Percentiles rank a stretch among this genome's conserved stretches.
These are phyloP conservation scores for Stipa capillata DNA, from an alignment of 176 grass and related monocot species.

Conservation along the genomic window DNA sequence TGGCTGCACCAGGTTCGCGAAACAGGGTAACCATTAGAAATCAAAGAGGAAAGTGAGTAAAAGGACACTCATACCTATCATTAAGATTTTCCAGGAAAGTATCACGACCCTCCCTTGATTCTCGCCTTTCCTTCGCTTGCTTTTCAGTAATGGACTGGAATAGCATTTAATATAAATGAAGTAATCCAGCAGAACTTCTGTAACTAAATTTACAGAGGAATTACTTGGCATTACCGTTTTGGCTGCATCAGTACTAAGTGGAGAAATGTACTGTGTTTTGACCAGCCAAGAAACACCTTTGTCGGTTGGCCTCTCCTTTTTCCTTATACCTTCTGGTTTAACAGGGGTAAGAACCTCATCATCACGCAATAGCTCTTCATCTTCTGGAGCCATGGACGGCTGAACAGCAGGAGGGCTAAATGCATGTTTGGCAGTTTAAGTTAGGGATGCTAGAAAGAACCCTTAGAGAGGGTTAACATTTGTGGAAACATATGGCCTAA, in stretches of 20 bases:
- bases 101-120: constrained; percentile 69
- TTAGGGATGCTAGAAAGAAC: constrained; percentile 17
- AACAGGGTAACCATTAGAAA: constrained; percentile 6
- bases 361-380: constrained; percentile 85
- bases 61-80: constrained; percentile 49
- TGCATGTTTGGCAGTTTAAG: neutral
- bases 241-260: constrained; percentile 73
- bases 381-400: constrained; percentile 50
- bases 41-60: constrained; percentile 5
- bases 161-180: constrained; percentile 17
- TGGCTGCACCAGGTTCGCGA: constrained; percentile 1
- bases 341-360: constrained; percentile 83
- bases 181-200: neutral
- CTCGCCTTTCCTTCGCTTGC: constrained; percentile 95
- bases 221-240: constrained; percentile 54
- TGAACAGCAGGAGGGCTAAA: constrained; percentile 53
- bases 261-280: constrained; percentile 99
- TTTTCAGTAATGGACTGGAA: constrained; percentile 92
- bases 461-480: neutral
- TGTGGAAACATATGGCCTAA: constrained; percentile 22
- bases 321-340: constrained; percentile 86
- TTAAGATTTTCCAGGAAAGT: constrained; percentile 82
- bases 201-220: constrained; percentile 28
- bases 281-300: constrained; percentile 98
- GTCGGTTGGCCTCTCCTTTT: constrained; percentile 92